A percentile compares a stretch with the other conserved stretches of the same genome.
phyloP scores from a whole-genome alignment of 768 basidiomycete genomes.

The Hygrophorus russula region DNA sequence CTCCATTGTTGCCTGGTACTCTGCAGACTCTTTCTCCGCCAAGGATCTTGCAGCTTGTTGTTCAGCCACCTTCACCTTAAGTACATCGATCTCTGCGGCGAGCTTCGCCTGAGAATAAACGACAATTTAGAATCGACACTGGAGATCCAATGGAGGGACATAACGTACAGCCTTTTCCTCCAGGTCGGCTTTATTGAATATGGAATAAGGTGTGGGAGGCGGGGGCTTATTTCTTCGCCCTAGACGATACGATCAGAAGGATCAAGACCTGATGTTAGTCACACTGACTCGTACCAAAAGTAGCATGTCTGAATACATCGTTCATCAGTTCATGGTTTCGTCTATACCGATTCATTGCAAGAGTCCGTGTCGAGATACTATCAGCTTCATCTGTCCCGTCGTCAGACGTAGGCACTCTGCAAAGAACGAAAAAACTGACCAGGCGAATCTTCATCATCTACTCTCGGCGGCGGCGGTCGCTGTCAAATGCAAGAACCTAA shows the following conservation, averaged over 20 bases:
- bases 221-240: conserved; percentile 33
- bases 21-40: conserved; percentile 6
- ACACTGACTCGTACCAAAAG: conserved; percentile 36
- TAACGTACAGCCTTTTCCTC: conserved; percentile 46
- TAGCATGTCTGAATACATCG: conserved; percentile 67
- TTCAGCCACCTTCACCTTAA: conserved; percentile 30
- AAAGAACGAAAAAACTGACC: conserved; percentile 28
- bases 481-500: conserved; percentile 17
- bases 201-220: conserved; percentile 39
- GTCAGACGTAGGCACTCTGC: not conserved
- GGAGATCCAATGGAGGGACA: conserved; percentile 12
- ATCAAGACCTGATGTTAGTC: not conserved
- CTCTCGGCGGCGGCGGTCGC: conserved; percentile 16
- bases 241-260: conserved; percentile 10
- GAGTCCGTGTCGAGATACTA: conserved; percentile 57
- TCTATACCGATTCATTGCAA: conserved; percentile 61
- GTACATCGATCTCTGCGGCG: conserved; percentile 43
- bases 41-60: conserved; percentile 20
- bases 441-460: conserved; percentile 57
- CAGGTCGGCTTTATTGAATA: conserved; percentile 47
- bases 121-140: not conserved
- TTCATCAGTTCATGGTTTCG: conserved; percentile 83
- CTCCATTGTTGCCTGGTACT: conserved; percentile 6
- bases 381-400: conserved; percentile 46
- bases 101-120: conserved; percentile 35